Conservation (phyloP, 495 filamentous ascomycete species). For the Cercophora samala region DNA sequence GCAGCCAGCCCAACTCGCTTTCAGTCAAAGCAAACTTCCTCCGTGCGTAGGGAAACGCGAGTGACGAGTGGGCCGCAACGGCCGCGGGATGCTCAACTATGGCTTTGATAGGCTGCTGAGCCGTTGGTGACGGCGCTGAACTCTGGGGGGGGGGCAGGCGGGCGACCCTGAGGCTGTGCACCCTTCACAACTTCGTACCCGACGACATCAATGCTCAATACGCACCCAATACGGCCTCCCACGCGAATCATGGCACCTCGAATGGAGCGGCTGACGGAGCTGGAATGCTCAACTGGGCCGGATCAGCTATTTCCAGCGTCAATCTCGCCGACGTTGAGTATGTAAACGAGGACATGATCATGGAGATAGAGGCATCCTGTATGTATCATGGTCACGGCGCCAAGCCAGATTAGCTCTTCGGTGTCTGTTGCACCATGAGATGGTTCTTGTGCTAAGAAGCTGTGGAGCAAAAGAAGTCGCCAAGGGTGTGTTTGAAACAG, state of each 20-base stretch:
- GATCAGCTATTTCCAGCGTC: neutral
- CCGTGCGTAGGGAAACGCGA: neutral
- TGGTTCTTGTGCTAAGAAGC: neutral
- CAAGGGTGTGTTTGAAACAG: neutral
- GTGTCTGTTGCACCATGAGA: neutral
- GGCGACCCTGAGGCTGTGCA: slow-evolving; percentile 28
- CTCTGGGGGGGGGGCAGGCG: slow-evolving; percentile 6
- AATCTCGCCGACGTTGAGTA: neutral
- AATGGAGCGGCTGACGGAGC: neutral
- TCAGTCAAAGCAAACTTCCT: slow-evolving; percentile 1
- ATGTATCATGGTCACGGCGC: neutral
- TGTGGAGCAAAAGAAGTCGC: neutral
- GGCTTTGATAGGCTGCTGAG: slow-evolving; percentile 23
- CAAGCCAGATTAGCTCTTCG: neutral
- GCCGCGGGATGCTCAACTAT: slow-evolving; percentile 14
- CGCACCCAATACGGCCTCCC: slow-evolving; percentile 8
- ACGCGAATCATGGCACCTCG: neutral
- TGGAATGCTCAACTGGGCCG: neutral
- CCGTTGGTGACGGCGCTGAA: slow-evolving; percentile 13
- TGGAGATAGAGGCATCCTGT: neutral
- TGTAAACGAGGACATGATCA: neutral
- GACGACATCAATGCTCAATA: neutral
- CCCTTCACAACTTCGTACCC: slow-evolving; percentile 1
- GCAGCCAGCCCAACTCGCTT: neutral
- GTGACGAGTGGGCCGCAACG: slow-evolving; percentile 12